phyloP scores from a whole-genome alignment of 768 basidiomycete species.

The Termitomyces sp. region DNA sequence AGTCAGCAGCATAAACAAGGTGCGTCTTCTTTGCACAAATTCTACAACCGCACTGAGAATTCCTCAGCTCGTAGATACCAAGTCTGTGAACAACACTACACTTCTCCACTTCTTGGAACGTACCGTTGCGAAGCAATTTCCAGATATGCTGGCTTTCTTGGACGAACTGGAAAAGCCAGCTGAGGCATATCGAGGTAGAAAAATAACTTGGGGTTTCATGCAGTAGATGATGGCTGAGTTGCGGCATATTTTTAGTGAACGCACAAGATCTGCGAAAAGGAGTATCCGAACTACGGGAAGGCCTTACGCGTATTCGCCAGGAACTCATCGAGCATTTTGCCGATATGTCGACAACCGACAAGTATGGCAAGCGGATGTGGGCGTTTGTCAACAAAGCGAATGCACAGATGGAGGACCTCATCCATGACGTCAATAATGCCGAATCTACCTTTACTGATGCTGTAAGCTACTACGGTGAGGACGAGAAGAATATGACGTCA shows the following conservation, averaged over 20 bases:
- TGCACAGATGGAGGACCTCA: conserved; percentile 72
- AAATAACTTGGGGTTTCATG: not conserved
- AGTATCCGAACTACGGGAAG: conserved; percentile 64
- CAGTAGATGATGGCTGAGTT: conserved; percentile 5
- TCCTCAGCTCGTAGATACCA: conserved; percentile 88
- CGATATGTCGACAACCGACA: conserved; percentile 63
- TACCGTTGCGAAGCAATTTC: conserved; percentile 84
- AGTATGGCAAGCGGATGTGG: conserved; percentile 91
- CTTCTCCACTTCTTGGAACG: conserved; percentile 91
- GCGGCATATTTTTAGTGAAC: conserved; percentile 52
- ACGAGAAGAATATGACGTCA: conserved; percentile 79
- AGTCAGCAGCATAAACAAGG: conserved; percentile 97
- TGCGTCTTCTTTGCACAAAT: conserved; percentile 16
- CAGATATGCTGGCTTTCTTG: conserved; percentile 79
- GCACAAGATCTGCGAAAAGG: conserved; percentile 80
- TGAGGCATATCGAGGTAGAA: conserved; percentile 85
- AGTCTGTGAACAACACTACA: conserved; percentile 91
- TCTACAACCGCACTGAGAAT: not conserved
- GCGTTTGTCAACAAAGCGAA: conserved; percentile 75
- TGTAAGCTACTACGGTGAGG: conserved; percentile 89
- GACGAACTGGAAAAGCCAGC: conserved; percentile 87
- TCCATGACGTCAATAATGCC: conserved; percentile 83
- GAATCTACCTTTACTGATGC: conserved; percentile 82
- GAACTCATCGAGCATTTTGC: conserved; percentile 79
- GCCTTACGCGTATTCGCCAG: conserved; percentile 72